Evolutionary conservation across 108 stramenopile species (phyloP).

Genomic region (Heterococcus sp.): DNA sequence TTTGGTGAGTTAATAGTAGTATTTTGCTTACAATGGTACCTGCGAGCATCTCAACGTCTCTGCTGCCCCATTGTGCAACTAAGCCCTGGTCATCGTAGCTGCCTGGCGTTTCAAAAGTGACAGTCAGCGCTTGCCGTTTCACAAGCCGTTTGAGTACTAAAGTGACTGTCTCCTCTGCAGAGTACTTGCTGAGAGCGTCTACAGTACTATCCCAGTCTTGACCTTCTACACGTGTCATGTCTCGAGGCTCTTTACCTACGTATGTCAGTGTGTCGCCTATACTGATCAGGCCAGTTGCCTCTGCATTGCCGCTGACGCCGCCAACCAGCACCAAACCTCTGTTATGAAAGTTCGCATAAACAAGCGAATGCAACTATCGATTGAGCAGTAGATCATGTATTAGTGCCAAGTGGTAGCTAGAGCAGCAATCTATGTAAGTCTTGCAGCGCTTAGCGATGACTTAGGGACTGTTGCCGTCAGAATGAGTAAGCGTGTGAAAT

Average conservation of each 20-base stretch:
- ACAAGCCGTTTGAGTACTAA: slow-evolving; percentile 41
- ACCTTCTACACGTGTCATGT: slow-evolving; percentile 43
- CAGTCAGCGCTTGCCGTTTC: slow-evolving; percentile 21
- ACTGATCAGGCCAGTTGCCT: background rate
- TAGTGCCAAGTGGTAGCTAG: no score
- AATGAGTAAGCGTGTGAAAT: no score
- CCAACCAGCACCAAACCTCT: background rate
- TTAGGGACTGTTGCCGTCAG: no score
- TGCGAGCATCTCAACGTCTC: background rate
- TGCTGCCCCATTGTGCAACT: background rate
- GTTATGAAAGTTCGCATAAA: no score
- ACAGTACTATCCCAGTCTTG: slow-evolving; percentile 43
- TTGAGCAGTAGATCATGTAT: no score
- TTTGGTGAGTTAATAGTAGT: no score
- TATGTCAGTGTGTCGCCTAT: slow-evolving; percentile 32
- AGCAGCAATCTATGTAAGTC: no score
- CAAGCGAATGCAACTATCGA: no score
- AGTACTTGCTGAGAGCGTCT: slow-evolving; percentile 10
- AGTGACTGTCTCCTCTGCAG: slow-evolving; percentile 10
- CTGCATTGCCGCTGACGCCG: background rate
- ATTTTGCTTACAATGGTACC: slow-evolving; percentile 42
- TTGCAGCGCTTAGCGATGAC: no score
- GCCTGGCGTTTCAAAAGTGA: slow-evolving; percentile 24
- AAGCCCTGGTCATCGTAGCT: background rate
- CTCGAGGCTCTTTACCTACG: slow-evolving; percentile 24